phyloP scores from a whole-genome alignment of 106 monocot genomes.

The Dioscorea dumetorum region DNA sequence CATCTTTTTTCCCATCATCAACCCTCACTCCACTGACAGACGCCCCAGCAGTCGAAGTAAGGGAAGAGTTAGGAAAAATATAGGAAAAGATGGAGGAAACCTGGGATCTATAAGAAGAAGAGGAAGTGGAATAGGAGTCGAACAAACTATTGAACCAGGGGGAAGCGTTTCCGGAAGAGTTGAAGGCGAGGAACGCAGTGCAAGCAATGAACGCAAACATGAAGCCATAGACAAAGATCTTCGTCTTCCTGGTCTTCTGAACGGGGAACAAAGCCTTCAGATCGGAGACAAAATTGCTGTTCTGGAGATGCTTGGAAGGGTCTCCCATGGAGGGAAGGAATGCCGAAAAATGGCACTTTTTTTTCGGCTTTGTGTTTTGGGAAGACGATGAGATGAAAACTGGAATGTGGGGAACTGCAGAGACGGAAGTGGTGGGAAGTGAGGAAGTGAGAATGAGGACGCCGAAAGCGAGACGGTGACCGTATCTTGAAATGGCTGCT shows the following conservation, averaged over 20 bases:
- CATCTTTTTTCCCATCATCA: not conserved
- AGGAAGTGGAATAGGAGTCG: slow-evolving; percentile 26
- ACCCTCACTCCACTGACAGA: not conserved
- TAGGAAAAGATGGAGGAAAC: slow-evolving; percentile 45
- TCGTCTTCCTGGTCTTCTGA: slow-evolving; percentile 19
- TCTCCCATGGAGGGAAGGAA: not conserved
- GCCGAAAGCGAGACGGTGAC: not conserved
- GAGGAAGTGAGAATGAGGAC: not conserved
- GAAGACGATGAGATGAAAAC: not conserved
- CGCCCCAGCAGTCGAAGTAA: not conserved
- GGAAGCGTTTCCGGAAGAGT: slow-evolving; percentile 25
- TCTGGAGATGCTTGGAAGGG: not conserved
- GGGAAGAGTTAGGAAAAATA: slow-evolving; percentile 45
- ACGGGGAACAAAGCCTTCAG: not conserved
- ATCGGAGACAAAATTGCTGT: not conserved
- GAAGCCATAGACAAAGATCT: slow-evolving; percentile 48
- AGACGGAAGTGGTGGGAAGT: not conserved
- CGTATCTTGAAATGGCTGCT: not conserved
- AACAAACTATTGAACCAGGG: slow-evolving; percentile 56
- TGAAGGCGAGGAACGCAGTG: slow-evolving; percentile 58
- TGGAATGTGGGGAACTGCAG: not conserved
- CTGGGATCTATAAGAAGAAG: slow-evolving; percentile 46
- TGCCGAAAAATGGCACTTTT: not conserved
- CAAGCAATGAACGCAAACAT: slow-evolving; percentile 45
- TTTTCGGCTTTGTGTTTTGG: not conserved